phyloP scores from a whole-genome alignment of 169 alveolate species.

The Cryptosporidium xiaoi region DNA sequence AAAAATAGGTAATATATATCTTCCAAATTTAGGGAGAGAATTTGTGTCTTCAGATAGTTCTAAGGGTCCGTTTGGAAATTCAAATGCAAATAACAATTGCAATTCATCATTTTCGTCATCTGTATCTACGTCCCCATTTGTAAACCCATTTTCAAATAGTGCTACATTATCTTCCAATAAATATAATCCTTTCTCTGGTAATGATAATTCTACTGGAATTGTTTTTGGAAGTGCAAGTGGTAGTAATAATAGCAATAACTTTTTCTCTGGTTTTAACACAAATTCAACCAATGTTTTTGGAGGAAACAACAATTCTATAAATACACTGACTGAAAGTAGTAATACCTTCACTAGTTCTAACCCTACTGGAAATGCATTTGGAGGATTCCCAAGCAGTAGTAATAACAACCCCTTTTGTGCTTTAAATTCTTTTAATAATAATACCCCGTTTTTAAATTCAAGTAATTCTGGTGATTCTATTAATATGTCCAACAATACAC shows the following conservation, averaged over 20 bases:
- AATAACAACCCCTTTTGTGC: too few species aligned
- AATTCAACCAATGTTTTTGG: background rate
- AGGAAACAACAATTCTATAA: constrained; percentile 2
- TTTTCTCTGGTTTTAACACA: background rate
- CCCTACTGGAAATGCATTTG: too few species aligned
- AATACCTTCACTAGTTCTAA: too few species aligned
- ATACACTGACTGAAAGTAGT: too few species aligned
- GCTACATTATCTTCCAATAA: background rate
- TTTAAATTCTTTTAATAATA: too few species aligned
- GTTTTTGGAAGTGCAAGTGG: constrained; percentile 7
- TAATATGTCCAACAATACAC: too few species aligned
- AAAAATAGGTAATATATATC: constrained; percentile 46
- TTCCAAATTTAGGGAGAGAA: constrained; percentile 54
- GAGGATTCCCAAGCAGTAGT: too few species aligned
- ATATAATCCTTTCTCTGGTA: background rate
- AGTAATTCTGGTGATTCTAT: too few species aligned
- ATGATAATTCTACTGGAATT: background rate
- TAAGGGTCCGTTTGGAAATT: too few species aligned
- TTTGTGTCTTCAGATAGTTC: background rate
- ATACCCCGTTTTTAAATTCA: too few species aligned
- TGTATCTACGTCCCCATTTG: background rate
- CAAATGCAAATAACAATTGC: too few species aligned
- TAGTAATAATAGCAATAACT: background rate
- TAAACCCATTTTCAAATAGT: background rate
- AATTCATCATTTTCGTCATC: too few species aligned